Evolutionary conservation across 2,329 filamentous ascomycete genomes (phyloP).

Genomic region (Rhinocladiella similis): DNA sequence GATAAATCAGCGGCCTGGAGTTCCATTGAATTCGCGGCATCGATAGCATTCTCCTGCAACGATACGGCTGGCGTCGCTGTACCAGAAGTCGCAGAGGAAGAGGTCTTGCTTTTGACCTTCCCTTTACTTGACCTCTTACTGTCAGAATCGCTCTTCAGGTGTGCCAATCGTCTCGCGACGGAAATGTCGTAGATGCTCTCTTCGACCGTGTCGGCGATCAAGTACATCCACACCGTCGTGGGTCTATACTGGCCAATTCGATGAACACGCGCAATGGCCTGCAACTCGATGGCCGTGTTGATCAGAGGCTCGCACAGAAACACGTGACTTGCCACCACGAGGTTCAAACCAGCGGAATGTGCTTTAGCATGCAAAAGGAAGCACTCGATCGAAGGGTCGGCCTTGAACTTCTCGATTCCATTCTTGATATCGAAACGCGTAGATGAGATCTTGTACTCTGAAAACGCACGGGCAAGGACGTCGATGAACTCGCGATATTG

Average conservation of each 20-base stretch:
- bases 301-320: conserved; percentile 92
- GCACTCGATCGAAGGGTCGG: conserved; percentile 71
- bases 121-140: conserved; percentile 28
- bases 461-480: conserved; percentile 70
- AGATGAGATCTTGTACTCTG: conserved; percentile 69
- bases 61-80: conserved; percentile 5
- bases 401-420: conserved; percentile 75
- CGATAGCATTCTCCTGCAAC: conserved; percentile 62
- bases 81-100: conserved; percentile 35
- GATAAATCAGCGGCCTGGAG: conserved; percentile 71
- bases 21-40: conserved; percentile 82
- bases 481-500: conserved; percentile 82
- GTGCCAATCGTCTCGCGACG: conserved; percentile 73
- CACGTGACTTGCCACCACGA: conserved; percentile 90
- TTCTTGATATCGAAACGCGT: conserved; percentile 67
- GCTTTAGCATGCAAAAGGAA: conserved; percentile 88
- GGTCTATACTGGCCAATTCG: conserved; percentile 85
- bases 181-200: conserved; percentile 88
- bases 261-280: conserved; percentile 92
- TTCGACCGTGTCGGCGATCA: conserved; percentile 88
- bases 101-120: conserved; percentile 24
- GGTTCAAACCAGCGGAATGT: conserved; percentile 83
- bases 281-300: conserved; percentile 89
- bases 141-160: conserved; percentile 59
- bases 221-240: conserved; percentile 94